Evolutionary conservation across 768 basidiomycete genomes (phyloP).

Genomic region (Tulasnella sp.): DNA sequence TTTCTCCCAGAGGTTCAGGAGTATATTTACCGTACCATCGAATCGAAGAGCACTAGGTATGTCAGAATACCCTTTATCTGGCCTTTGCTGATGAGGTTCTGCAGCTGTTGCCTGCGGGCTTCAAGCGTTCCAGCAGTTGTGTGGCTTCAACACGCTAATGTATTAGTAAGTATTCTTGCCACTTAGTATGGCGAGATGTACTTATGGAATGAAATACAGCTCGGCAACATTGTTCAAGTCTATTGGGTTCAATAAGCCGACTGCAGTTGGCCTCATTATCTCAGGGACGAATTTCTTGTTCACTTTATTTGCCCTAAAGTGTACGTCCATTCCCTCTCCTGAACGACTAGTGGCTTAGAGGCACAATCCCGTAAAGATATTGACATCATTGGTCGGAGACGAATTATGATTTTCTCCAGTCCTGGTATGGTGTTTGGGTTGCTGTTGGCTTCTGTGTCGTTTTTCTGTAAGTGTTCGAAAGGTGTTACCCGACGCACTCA

Average conservation of each 20-base stretch:
- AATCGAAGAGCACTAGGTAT: slow-evolving; percentile 60
- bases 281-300: slow-evolving; percentile 70
- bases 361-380: slow-evolving; percentile 30
- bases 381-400: slow-evolving; percentile 55
- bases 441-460: slow-evolving; percentile 48
- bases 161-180: slow-evolving; percentile 17
- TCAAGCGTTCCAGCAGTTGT: slow-evolving; percentile 74
- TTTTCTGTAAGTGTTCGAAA: slow-evolving; percentile 44
- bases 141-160: slow-evolving; percentile 68
- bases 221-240: slow-evolving; percentile 68
- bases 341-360: background rate
- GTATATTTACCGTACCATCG: slow-evolving; percentile 42
- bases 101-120: slow-evolving; percentile 65
- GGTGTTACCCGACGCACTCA: slow-evolving; percentile 2
- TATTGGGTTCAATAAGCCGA: slow-evolving; percentile 73
- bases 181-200: background rate
- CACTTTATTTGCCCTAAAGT: slow-evolving; percentile 60
- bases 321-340: background rate
- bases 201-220: slow-evolving; percentile 27
- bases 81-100: background rate
- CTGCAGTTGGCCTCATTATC: slow-evolving; percentile 66
- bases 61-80: too few species aligned
- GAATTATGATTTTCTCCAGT: slow-evolving; percentile 55
- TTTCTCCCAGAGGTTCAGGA: slow-evolving; percentile 41
- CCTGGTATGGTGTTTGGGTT: slow-evolving; percentile 64